Evolutionary conservation across 2,329 filamentous ascomycete species (phyloP).

Genomic region (Lachnellula hyalina): DNA sequence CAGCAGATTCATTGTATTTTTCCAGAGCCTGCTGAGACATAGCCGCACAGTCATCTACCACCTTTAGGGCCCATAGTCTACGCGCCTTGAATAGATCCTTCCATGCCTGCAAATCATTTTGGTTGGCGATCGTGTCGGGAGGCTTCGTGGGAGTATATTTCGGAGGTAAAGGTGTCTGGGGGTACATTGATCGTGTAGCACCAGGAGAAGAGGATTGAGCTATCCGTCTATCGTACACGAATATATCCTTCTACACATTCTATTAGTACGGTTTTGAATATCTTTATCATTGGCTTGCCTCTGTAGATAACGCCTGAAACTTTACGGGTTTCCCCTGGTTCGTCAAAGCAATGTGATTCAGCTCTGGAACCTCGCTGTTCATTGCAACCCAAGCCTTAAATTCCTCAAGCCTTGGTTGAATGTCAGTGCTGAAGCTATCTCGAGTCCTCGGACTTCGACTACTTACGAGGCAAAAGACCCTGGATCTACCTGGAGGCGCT

Average conservation of each 20-base stretch:
- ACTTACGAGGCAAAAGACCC: conserved; percentile 68
- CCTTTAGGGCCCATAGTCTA: conserved; percentile 68
- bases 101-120: conserved; percentile 82
- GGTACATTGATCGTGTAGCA: conserved; percentile 38
- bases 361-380: conserved; percentile 65
- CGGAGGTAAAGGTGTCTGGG: conserved; percentile 47
- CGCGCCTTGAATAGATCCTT: conserved; percentile 78
- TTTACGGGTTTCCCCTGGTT: conserved; percentile 53
- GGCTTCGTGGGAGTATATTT: conserved; percentile 57
- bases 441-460: conserved; percentile 24
- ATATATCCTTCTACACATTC: conserved; percentile 68
- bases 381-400: conserved; percentile 76
- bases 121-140: conserved; percentile 78
- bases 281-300: conserved; percentile 49
- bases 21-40: conserved; percentile 59
- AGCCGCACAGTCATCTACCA: conserved; percentile 63
- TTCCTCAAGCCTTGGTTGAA: conserved; percentile 63
- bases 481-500: conserved; percentile 74
- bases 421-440: conserved; percentile 14
- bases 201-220: conserved; percentile 51
- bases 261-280: conserved; percentile 15
- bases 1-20: conserved; percentile 66
- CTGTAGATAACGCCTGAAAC: conserved; percentile 68
- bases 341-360: conserved; percentile 84
- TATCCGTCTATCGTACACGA: conserved; percentile 81